phyloP scores from a whole-genome alignment of 2,329 filamentous ascomycete species.

The Cytospora mali region DNA sequence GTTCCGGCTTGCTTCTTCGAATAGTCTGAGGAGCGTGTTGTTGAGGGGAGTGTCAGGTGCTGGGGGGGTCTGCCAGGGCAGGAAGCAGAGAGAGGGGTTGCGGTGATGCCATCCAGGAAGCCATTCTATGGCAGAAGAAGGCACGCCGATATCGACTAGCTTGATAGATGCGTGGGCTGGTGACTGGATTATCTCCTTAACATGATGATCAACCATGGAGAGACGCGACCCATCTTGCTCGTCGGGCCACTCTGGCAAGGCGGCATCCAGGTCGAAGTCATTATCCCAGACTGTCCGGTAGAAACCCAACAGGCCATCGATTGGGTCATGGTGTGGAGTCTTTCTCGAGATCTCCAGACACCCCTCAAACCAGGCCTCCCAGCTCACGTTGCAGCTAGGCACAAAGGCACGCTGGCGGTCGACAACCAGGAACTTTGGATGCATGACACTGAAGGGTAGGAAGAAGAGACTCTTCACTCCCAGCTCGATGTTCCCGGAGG shows the following conservation, averaged over 20 bases:
- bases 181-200: constrained; percentile 28
- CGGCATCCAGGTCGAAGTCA: constrained; percentile 26
- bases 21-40: constrained; percentile 60
- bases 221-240: neutral
- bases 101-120: constrained; percentile 74
- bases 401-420: constrained; percentile 69
- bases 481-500: constrained; percentile 65
- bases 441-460: constrained; percentile 81
- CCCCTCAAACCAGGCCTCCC: constrained; percentile 86
- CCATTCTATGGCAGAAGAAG: constrained; percentile 40
- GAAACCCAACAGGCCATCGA: constrained; percentile 65
- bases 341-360: constrained; percentile 61
- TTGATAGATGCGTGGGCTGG: constrained; percentile 21
- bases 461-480: constrained; percentile 79
- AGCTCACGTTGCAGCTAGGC: constrained; percentile 83
- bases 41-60: constrained; percentile 71
- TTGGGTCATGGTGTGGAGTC: constrained; percentile 52
- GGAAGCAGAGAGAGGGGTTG: constrained; percentile 64
- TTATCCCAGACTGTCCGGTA: constrained; percentile 69
- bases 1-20: constrained; percentile 57
- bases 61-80: constrained; percentile 55
- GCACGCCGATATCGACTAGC: constrained; percentile 46
- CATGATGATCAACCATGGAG: constrained; percentile 23
- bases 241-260: neutral
- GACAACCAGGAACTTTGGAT: constrained; percentile 79